Evolutionary conservation across 2,329 filamentous ascomycete species (phyloP), one percentile per base, ranked within the genome.

Genomic region (Leptoxyphium fumago): DNA sequence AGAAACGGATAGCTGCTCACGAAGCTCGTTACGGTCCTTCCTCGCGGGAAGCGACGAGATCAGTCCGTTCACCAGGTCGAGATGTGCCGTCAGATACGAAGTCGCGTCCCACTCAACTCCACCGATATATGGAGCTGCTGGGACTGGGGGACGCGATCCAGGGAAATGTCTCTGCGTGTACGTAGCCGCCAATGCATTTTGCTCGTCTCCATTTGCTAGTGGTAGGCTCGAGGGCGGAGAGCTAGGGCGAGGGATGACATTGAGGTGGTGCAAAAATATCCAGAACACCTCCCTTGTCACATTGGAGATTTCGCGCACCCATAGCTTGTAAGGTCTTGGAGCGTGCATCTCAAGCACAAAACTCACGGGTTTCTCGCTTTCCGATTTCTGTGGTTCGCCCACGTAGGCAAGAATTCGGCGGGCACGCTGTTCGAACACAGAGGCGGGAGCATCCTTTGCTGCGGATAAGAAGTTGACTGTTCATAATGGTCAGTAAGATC

Each of bases 71-170:
- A 96, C 67, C 10, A 98, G 78, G 57, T 96, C 91, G 9, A 98
- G 73, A 57, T 98, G 89, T 0, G 84, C 84, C 14, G 89, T 86
- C 10, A 96, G 72, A 61, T 96, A 96, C 63, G 94, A 95, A 9
- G 91, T 96, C 2, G 91, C 91, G 60, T 96, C 91, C 91, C 91
- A 96, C 64, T 98, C 91, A 9, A 96, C 91, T 43, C 91, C 89
- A 41, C 91, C 91, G 38, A 96, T 88, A 58, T 96, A 96, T 1
- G 89, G 89, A 5, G 89, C 89, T 13, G 91, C 89, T 21, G 89
- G 86, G 1, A 96, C 87, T 0, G 91, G 91, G 2, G 88, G 84
- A 0, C 87, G 79, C 52, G 88, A 84, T 40, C 80, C 76, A 0
- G 91, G 89, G 60, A 95, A 96, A 63, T 88, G 76, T 14, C 74